A percentile compares a stretch with the other conserved stretches of the same genome.
Conservation (phyloP, 2,329 filamentous ascomycete species). For the Paramyrothecium roridum region DNA sequence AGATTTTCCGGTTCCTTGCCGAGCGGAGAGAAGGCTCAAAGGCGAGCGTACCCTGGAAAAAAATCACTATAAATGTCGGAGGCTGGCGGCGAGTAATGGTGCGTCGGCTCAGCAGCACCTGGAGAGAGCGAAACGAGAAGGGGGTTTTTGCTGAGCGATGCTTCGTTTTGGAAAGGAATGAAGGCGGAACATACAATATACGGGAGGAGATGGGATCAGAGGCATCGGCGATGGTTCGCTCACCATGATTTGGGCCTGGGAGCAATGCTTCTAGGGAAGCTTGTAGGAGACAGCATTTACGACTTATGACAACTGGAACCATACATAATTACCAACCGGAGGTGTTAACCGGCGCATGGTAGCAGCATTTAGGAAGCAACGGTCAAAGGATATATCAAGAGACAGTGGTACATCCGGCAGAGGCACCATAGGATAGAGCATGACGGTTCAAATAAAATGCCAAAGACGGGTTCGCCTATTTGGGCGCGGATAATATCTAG, state of each 20-base stretch:
- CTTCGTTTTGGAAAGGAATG: conserved; percentile 36
- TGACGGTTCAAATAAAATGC: too few relatives aligned
- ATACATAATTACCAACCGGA: too few relatives aligned
- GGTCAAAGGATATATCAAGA: too few relatives aligned
- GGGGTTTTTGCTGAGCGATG: conserved; percentile 46
- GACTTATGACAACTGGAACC: too few relatives aligned
- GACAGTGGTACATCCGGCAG: too few relatives aligned
- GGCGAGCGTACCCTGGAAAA: conserved; percentile 27
- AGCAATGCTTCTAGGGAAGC: too few relatives aligned
- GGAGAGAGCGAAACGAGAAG: conserved; percentile 34
- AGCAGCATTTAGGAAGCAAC: too few relatives aligned
- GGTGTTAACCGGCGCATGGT: too few relatives aligned
- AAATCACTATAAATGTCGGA: conserved; percentile 43
- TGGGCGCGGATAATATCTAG: too few relatives aligned
- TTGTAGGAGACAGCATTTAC: too few relatives aligned
- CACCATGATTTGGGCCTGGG: background rate
- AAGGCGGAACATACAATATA: conserved; percentile 13
- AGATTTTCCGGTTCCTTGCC: conserved; percentile 28
- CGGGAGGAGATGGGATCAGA: conserved; percentile 24
- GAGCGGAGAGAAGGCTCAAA: conserved; percentile 17
- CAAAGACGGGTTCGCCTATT: too few relatives aligned
- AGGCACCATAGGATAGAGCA: too few relatives aligned
- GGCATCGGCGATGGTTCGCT: conserved; percentile 13
- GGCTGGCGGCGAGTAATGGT: conserved; percentile 44
- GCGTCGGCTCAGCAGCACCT: conserved; percentile 35